phyloP scores from a whole-genome alignment of 345 rosid species.

The Angophora floribunda region DNA sequence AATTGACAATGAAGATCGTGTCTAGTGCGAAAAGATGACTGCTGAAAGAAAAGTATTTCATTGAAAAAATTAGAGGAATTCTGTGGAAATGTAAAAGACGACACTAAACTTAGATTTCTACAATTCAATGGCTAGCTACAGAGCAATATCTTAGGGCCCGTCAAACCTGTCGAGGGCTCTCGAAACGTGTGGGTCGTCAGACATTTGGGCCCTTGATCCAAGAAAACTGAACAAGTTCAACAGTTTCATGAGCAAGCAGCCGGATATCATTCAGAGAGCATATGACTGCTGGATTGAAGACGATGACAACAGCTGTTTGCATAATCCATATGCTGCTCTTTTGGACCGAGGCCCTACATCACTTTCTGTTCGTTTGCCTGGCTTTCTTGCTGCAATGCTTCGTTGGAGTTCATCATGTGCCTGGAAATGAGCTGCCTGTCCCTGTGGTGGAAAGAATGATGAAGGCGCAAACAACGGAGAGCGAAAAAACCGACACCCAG shows the following conservation, averaged over 20 bases:
- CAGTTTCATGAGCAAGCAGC: neutral
- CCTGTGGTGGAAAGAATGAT: constrained; percentile 64
- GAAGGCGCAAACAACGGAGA: constrained; percentile 92
- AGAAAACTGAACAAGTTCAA: neutral
- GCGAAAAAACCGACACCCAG: constrained; percentile 91
- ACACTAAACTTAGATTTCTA: neutral
- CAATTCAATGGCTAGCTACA: neutral
- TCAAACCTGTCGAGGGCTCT: neutral
- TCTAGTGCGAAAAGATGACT: neutral
- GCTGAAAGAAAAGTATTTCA: neutral
- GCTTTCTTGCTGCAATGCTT: neutral
- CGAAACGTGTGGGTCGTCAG: neutral
- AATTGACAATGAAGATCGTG: fast-evolving
- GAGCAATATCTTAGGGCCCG: neutral
- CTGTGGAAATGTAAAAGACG: neutral
- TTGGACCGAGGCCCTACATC: neutral
- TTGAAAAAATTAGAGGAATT: neutral
- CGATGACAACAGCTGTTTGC: neutral
- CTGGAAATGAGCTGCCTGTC: constrained; percentile 46
- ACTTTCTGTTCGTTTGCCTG: neutral
- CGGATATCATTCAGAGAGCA: neutral
- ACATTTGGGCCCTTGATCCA: neutral
- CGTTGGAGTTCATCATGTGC: constrained; percentile 19
- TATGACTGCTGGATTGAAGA: neutral
- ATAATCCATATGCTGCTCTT: neutral